Conservation (phyloP, 169 alveolate species). For the Cryptosporidium meleagridis region DNA sequence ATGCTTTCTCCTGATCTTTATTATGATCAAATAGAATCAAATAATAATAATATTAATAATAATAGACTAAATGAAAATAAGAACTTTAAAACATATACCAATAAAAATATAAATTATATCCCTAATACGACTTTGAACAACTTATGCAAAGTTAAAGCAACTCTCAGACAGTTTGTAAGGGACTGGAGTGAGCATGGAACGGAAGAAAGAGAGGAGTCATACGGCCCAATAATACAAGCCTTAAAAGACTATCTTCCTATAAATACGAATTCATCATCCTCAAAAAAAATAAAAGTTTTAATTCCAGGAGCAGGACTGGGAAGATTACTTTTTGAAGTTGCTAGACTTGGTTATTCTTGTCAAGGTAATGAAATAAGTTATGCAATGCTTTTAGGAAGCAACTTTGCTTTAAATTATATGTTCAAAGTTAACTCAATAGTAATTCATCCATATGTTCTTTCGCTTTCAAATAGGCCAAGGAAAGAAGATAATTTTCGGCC, state of each 20-base stretch:
- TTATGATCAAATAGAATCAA: neutral
- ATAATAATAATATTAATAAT: neutral
- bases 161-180: constrained; percentile 93
- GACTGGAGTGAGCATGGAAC: constrained; percentile 96
- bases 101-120: neutral
- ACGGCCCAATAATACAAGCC: constrained; percentile 92
- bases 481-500: constrained; percentile 89
- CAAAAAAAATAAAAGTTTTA: constrained; percentile 83
- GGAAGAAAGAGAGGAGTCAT: constrained; percentile 93
- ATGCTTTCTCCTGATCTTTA: constrained; percentile 69
- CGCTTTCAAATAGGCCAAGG: constrained; percentile 83
- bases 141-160: constrained; percentile 87
- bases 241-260: constrained; percentile 86
- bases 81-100: neutral
- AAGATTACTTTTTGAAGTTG: constrained; percentile 96
- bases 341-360: constrained; percentile 94
- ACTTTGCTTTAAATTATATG: constrained; percentile 85
- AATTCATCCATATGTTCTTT: constrained; percentile 86
- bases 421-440: constrained; percentile 78
- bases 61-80: neutral
- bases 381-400: constrained; percentile 93
- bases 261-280: constrained; percentile 67
- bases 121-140: constrained; percentile 79
- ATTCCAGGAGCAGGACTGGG: constrained; percentile 98
- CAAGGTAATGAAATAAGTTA: constrained; percentile 98